These are phyloP conservation scores for Triglochin maritima DNA, from an alignment of 106 monocot genomes.

Conservation along the genomic window DNA sequence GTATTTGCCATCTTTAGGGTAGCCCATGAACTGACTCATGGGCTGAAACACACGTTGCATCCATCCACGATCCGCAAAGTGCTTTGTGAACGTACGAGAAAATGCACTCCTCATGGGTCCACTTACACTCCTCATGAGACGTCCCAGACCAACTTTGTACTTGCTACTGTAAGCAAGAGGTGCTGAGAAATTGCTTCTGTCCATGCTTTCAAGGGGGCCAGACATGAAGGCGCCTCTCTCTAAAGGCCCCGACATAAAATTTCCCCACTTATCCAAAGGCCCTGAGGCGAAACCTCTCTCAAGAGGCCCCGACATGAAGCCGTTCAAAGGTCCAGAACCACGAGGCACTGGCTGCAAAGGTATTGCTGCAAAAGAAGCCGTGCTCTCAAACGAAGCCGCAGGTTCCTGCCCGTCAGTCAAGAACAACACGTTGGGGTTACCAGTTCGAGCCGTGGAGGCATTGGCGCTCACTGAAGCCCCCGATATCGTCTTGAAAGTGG, in stretches of 20 bases:
- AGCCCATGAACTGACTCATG: conserved; percentile 36
- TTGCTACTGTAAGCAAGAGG: conserved; percentile 26
- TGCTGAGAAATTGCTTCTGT: conserved; percentile 76
- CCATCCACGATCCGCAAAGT: conserved; percentile 32
- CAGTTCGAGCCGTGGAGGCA: conserved; percentile 68
- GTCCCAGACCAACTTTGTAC: conserved; percentile 25
- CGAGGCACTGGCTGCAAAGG: conserved; percentile 89
- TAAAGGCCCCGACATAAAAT: conserved; percentile 56
- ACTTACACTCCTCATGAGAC: conserved; percentile 61
- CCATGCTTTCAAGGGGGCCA: conserved; percentile 57
- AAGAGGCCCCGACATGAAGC: conserved; percentile 90
- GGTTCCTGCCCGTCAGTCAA: conserved; percentile 56
- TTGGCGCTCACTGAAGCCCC: conserved; percentile 99
- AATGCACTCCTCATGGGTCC: conserved; percentile 59
- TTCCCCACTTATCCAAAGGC: conserved; percentile 56
- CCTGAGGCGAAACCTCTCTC: conserved; percentile 90
- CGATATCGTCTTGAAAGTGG: conserved; percentile 85
- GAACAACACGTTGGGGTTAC: conserved; percentile 29
- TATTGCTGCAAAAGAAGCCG: conserved; percentile 80
- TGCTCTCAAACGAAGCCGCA: conserved; percentile 90
- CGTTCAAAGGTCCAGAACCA: conserved; percentile 80
- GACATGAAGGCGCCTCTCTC: conserved; percentile 67
- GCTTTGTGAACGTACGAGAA: conserved; percentile 37
- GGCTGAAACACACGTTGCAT: conserved; percentile 56
- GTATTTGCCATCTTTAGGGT: conserved; percentile 46